Conservation (phyloP, 805 yeast species). For the Tetrapisispora pingtungensis region DNA sequence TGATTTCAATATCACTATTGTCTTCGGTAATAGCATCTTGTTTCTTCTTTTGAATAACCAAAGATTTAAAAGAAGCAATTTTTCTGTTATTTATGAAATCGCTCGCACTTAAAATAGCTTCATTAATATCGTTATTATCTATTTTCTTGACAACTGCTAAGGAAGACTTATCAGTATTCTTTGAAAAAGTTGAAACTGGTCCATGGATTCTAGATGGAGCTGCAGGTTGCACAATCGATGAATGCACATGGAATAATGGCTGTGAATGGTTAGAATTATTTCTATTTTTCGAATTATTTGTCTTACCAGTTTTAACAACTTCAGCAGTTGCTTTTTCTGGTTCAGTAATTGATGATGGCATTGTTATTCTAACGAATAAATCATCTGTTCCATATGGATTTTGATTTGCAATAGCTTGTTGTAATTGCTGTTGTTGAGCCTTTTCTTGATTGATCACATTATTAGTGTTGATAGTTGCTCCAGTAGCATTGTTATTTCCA, state of each 20-base stretch:
- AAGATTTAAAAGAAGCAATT: slow-evolving; percentile 22
- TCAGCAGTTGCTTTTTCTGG: slow-evolving; percentile 38
- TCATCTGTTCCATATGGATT: slow-evolving; percentile 74
- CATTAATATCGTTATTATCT: slow-evolving; percentile 1
- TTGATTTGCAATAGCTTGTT: slow-evolving; percentile 32
- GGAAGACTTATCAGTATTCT: neutral
- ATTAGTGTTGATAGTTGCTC: slow-evolving; percentile 8
- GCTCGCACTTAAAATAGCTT: slow-evolving; percentile 17
- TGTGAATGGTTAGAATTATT: slow-evolving; percentile 58
- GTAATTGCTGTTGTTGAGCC: slow-evolving; percentile 13
- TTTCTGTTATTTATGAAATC: slow-evolving; percentile 22
- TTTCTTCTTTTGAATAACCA: slow-evolving; percentile 17
- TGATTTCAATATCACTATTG: slow-evolving; percentile 4
- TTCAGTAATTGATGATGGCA: slow-evolving; percentile 31
- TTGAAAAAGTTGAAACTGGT: neutral
- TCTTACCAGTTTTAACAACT: slow-evolving; percentile 41
- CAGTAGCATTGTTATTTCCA: slow-evolving; percentile 16
- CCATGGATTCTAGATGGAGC: neutral
- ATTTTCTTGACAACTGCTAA: neutral
- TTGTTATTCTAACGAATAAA: slow-evolving; percentile 38
- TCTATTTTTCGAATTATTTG: slow-evolving; percentile 45
- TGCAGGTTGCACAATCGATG: neutral
- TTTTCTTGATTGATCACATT: slow-evolving; percentile 4
- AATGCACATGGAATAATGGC: slow-evolving; percentile 36
- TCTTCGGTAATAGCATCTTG: slow-evolving; percentile 4